Evolutionary conservation across 169 alveolate genomes (phyloP).

Genomic region (Eimeria necatrix): DNA sequence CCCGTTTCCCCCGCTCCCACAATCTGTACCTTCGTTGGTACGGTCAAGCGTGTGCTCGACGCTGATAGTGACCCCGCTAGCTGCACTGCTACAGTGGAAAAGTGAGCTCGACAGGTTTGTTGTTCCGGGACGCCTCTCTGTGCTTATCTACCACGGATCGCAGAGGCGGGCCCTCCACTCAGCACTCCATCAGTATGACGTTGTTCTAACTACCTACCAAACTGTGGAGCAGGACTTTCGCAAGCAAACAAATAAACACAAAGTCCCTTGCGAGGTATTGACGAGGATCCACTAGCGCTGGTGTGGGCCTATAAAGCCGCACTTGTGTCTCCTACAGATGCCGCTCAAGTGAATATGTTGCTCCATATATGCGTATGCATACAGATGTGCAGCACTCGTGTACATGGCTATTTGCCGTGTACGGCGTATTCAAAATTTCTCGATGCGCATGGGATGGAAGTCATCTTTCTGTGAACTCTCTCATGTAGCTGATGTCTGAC

Average conservation of each 20-base stretch:
- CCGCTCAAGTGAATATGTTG: too few species aligned
- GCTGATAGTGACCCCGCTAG: conserved; percentile 90
- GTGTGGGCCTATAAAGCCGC: too few species aligned
- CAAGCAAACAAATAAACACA: conserved; percentile 82
- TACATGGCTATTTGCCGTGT: too few species aligned
- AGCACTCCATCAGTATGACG: conserved; percentile 90
- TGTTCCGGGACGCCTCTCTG: conserved; percentile 83
- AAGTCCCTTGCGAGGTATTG: conserved; percentile 82
- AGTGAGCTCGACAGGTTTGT: conserved; percentile 86
- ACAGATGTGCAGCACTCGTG: too few species aligned
- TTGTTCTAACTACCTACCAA: conserved; percentile 90
- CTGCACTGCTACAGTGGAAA: conserved; percentile 90
- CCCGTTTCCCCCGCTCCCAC: conserved; percentile 78
- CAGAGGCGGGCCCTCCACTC: conserved; percentile 84
- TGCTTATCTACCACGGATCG: conserved; percentile 87
- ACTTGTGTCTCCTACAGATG: too few species aligned
- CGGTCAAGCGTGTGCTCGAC: conserved; percentile 84
- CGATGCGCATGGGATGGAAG: too few species aligned
- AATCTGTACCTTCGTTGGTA: conserved; percentile 32
- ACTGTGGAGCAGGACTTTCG: conserved; percentile 89
- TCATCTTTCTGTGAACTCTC: too few species aligned
- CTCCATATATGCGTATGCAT: too few species aligned
- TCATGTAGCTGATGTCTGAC: too few species aligned
- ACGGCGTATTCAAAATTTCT: too few species aligned
- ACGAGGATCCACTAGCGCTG: too few species aligned